A percentile compares a stretch with the other conserved stretches of the same genome.
These are phyloP conservation scores for Candida namnaoensis DNA, from an alignment of 805 yeast species.

Conservation along the genomic window DNA sequence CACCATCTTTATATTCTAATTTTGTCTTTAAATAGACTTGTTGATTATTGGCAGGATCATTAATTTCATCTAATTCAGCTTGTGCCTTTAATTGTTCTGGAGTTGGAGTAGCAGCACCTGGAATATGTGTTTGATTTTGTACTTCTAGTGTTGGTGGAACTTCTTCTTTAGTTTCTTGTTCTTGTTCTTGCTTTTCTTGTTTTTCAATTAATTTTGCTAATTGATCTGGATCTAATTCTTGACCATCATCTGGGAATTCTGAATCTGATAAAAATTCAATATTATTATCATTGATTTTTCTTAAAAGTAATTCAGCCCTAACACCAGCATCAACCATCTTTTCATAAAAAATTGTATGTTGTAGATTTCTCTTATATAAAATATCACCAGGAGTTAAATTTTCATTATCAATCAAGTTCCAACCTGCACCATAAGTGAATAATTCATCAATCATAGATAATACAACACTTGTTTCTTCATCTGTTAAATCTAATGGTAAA, in stretches of 20 bases:
- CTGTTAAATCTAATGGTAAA: conserved; percentile 29
- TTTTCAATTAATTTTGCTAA: conserved; percentile 12
- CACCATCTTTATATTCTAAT: conserved; percentile 57
- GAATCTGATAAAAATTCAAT: conserved; percentile 48
- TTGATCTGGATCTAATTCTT: conserved; percentile 9
- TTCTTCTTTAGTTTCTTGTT: conserved; percentile 9
- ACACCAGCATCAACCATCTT: conserved; percentile 76
- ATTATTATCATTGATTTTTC: conserved; percentile 60
- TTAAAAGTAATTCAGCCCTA: conserved; percentile 72
- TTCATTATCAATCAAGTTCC: conserved; percentile 71
- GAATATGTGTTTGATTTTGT: conserved; percentile 9
- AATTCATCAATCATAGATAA: conserved; percentile 50
- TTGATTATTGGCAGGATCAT: conserved; percentile 60
- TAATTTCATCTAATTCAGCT: conserved; percentile 12
- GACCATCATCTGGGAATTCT: conserved; percentile 16
- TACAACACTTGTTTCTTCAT: conserved; percentile 36
- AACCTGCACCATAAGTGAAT: conserved; percentile 85
- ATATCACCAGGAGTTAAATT: conserved; percentile 84
- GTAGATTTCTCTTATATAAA: conserved; percentile 41
- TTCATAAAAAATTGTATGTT: conserved; percentile 33
- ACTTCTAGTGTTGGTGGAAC: conserved; percentile 5
- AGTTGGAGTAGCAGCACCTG: conserved; percentile 1
- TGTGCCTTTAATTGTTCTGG: not conserved
- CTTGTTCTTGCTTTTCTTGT: conserved; percentile 10
- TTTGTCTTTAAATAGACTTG: conserved; percentile 55